Percentiles rank a stretch among this genome's conserved stretches.
Evolutionary conservation across 495 filamentous ascomycete genomes (phyloP).

Genomic region (Aspergillus biplanus): DNA sequence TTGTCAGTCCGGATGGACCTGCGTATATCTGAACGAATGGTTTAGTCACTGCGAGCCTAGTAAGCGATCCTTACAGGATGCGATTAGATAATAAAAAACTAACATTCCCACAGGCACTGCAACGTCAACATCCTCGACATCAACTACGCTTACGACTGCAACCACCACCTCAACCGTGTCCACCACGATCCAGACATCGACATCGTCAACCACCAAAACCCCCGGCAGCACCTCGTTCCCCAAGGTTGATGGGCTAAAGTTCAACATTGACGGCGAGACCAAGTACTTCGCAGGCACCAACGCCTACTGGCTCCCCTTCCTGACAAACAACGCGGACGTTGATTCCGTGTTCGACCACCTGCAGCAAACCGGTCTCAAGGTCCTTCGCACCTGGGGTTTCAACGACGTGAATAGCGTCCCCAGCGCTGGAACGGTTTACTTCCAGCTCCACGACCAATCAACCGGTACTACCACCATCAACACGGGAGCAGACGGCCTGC

Average conservation of each 20-base stretch:
- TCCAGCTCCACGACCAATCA: conserved; percentile 52
- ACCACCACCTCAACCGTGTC: too few species aligned
- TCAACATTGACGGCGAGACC: conserved; percentile 65
- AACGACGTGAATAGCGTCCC: conserved; percentile 61
- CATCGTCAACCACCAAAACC: too few species aligned
- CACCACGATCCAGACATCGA: too few species aligned
- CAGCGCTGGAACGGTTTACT: conserved; percentile 56
- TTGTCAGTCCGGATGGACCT: neutral
- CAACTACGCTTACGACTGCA: too few species aligned
- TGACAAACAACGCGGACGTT: conserved; percentile 64
- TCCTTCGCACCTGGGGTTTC: conserved; percentile 76
- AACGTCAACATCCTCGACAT: too few species aligned
- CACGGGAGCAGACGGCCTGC: conserved; percentile 65
- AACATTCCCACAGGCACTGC: too few species aligned
- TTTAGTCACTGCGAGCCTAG: neutral
- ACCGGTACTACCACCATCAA: conserved; percentile 63
- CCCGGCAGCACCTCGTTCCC: neutral
- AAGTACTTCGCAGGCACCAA: conserved; percentile 72
- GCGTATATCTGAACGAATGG: neutral
- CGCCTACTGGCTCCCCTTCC: conserved; percentile 74
- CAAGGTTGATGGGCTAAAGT: conserved; percentile 28
- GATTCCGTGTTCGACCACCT: conserved; percentile 56
- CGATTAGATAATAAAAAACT: too few species aligned
- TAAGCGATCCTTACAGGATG: neutral
- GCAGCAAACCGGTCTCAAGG: conserved; percentile 61